phyloP scores from a whole-genome alignment of 2,329 filamentous ascomycete species.

The Cylindrodendrum hubeiense region DNA sequence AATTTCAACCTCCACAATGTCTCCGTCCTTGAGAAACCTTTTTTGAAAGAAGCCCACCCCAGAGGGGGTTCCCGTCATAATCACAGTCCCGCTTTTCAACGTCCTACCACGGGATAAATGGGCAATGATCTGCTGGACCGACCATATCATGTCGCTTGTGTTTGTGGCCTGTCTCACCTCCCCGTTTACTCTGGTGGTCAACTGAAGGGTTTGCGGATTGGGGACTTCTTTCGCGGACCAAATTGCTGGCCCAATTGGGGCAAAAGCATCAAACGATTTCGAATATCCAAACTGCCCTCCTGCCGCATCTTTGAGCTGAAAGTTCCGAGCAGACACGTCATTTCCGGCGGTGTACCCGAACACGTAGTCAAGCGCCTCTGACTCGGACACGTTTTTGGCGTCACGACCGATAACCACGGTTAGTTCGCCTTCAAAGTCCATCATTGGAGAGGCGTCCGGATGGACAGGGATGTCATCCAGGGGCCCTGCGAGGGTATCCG shows the following conservation, averaged over 20 bases:
- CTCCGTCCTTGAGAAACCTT: constrained; percentile 3
- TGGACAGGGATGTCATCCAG: constrained; percentile 10
- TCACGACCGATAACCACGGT: constrained; percentile 61
- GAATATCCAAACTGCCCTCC: constrained; percentile 16
- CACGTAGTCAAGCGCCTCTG: constrained; percentile 60
- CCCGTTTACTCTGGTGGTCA: constrained; percentile 17
- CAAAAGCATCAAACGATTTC: constrained; percentile 23
- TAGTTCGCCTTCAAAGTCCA: constrained; percentile 61
- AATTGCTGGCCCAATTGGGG: constrained; percentile 11
- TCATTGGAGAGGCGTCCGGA: constrained; percentile 4
- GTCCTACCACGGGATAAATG: constrained; percentile 15
- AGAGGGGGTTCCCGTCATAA: constrained; percentile 20
- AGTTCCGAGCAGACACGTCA: constrained; percentile 57
- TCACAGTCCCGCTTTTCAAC: constrained; percentile 11
- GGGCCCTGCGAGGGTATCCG: constrained; percentile 10
- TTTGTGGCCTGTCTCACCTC: constrained; percentile 8
- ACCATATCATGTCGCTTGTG: constrained; percentile 20
- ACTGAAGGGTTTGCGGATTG: constrained; percentile 6
- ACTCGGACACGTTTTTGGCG: constrained; percentile 59
- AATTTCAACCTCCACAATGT: constrained; percentile 16
- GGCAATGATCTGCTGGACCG: constrained; percentile 8
- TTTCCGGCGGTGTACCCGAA: constrained; percentile 66
- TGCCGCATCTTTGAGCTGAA: constrained; percentile 12
- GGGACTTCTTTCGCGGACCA: constrained; percentile 1
- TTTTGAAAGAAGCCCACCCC: constrained; percentile 15